Conservation (phyloP, 345 rosid genomes). For the Syzygium aqueum region DNA sequence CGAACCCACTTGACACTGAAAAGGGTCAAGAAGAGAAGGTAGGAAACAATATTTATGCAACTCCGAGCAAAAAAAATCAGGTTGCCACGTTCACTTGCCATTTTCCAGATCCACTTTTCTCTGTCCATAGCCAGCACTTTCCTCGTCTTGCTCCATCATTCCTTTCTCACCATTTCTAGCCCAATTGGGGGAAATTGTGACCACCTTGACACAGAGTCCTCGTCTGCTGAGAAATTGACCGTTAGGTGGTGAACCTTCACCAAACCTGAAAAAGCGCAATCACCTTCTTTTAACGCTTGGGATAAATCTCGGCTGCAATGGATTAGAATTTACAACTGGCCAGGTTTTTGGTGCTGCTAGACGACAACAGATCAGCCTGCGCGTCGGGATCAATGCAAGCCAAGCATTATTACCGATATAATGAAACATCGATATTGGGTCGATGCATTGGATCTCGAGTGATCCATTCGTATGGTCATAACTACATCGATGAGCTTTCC, state of each 20-base stretch:
- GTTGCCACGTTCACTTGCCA: background rate
- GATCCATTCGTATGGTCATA: background rate
- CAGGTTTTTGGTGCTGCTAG: background rate
- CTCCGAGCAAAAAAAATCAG: background rate
- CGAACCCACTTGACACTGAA: background rate
- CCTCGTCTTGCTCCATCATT: background rate
- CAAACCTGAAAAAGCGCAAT: background rate
- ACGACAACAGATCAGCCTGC: background rate
- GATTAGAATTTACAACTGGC: background rate
- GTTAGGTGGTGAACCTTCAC: background rate
- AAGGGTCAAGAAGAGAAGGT: background rate
- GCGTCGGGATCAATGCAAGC: background rate
- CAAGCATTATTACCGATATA: background rate
- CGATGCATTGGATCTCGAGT: background rate
- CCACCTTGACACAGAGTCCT: background rate
- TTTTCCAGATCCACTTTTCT: background rate
- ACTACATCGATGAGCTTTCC: background rate
- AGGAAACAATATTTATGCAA: background rate
- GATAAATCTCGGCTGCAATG: background rate
- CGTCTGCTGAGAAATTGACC: background rate
- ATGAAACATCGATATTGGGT: background rate
- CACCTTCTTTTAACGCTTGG: background rate
- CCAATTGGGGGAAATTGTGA: background rate
- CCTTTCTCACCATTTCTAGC: background rate
- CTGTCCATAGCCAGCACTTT: background rate